These are phyloP conservation scores for Saccharomycodes ludwigii DNA, from an alignment of 805 yeast genomes.

Conservation along the genomic window DNA sequence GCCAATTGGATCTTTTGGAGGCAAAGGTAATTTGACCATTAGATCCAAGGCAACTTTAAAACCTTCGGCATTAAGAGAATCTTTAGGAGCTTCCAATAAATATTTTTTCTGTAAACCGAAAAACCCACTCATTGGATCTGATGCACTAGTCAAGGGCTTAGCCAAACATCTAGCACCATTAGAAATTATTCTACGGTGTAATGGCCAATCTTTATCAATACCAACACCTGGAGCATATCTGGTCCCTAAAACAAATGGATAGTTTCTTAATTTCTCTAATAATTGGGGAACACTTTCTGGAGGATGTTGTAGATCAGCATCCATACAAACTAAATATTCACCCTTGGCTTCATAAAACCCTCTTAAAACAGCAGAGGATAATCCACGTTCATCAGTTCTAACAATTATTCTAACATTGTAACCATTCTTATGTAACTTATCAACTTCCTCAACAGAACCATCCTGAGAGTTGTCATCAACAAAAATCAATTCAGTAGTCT, in stretches of 20 bases:
- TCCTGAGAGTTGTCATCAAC: conserved; percentile 41
- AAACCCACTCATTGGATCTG: conserved; percentile 43
- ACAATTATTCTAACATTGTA: conserved; percentile 37
- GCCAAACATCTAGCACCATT: conserved; percentile 38
- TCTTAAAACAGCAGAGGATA: conserved; percentile 36
- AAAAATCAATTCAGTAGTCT: conserved; percentile 33
- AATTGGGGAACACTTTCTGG: conserved; percentile 38
- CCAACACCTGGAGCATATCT: conserved; percentile 45
- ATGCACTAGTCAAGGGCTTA: conserved; percentile 36
- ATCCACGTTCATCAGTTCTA: conserved; percentile 38
- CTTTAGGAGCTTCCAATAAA: conserved; percentile 22
- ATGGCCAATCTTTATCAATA: conserved; percentile 42
- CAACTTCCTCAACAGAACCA: conserved; percentile 42
- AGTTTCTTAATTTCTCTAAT: conserved; percentile 27
- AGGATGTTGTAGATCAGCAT: conserved; percentile 42
- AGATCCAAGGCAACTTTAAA: conserved; percentile 39
- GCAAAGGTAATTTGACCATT: conserved; percentile 34
- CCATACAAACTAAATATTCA: conserved; percentile 37
- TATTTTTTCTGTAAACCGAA: conserved; percentile 38
- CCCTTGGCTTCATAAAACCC: conserved; percentile 37
- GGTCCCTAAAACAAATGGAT: conserved; percentile 37
- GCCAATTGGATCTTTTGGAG: conserved; percentile 26
- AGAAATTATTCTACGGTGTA: conserved; percentile 36
- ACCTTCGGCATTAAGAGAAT: conserved; percentile 30
- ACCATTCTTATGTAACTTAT: conserved; percentile 30